Evolutionary conservation across 1,139 yeast genomes (phyloP), one percentile per base, ranked within the genome.

Genomic region (Lodderomyces margitis): DNA sequence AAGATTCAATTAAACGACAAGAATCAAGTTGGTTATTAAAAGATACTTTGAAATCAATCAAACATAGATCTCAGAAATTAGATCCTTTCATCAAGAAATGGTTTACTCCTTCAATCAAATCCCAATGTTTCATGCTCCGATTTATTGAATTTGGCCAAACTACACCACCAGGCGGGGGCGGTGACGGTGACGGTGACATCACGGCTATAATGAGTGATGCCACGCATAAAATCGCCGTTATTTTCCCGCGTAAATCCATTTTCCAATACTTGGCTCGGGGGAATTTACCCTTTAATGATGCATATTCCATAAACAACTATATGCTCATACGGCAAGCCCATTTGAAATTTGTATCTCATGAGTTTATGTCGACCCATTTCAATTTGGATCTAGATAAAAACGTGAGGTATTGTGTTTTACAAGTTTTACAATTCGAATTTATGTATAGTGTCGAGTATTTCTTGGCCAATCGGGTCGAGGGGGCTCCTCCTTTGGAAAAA

Each of bases 141-240:
- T 10, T 37, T 37, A 16, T 37, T 23, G 40, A 37, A 16, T 37
- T 37, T 37, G 40, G 40, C n/a, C n/a, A 30, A 9, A 17, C 15
- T 8, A 15, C 32, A 15, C 4, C n/a, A n/a, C n/a, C n/a, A n/a
- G n/a, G n/a, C n/a, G n/a, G n/a, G n/a, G n/a, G n/a, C n/a, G 9
- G 27, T 12, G 5, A 17, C 4, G 8, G 14, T 5, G 5, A 21
- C 4, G 35, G 35, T 2, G 35, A 20, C 9, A 21, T 31, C 4
- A 30, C 31, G 7, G 40, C 32, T 3, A 12, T 37, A 3, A 12
- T 37, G 31, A 14, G 35, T 15, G 40, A 37, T 12, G 28, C 14
- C 8, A 37, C 36, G 2, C 40, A 37, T 14, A 30, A 37, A 16
- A 7, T 37, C 6, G 30, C 36, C n/a, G 32, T 23, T 21, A 12